Conservation (phyloP, 2,329 filamentous ascomycete species). For the Cryphonectria radicalis region DNA sequence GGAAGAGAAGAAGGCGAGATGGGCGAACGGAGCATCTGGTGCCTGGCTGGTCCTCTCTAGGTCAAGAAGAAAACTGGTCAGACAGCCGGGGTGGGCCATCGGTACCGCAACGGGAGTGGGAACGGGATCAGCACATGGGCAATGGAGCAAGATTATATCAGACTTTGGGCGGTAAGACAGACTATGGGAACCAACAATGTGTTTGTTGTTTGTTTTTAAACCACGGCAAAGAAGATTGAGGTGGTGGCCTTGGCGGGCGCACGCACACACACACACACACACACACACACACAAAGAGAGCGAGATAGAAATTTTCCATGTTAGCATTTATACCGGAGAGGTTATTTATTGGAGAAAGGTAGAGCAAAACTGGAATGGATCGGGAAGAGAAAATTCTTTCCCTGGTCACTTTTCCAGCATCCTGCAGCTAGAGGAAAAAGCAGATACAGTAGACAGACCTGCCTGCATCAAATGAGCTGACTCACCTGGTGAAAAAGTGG, state of each 20-base stretch:
- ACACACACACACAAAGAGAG: background rate
- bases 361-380: background rate
- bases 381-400: background rate
- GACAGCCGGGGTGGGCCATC: background rate
- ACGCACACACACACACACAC: too few species aligned
- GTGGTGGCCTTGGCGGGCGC: background rate
- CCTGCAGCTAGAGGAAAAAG: background rate
- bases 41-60: background rate
- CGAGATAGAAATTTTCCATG: background rate
- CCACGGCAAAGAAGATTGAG: background rate
- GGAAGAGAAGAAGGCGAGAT: background rate
- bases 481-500: background rate
- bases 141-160: background rate
- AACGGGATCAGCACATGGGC: conserved; percentile 1
- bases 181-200: background rate
- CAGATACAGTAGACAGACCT: background rate
- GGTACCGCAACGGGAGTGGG: background rate
- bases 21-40: background rate
- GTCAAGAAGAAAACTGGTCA: background rate
- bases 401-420: background rate
- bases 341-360: background rate
- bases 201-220: background rate
- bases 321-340: background rate
- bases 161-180: background rate
- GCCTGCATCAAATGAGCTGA: too few species aligned